Base-by-base conservation (phyloP, 2,329 filamentous ascomycete genomes). In the Monilinia laxa region DNA sequence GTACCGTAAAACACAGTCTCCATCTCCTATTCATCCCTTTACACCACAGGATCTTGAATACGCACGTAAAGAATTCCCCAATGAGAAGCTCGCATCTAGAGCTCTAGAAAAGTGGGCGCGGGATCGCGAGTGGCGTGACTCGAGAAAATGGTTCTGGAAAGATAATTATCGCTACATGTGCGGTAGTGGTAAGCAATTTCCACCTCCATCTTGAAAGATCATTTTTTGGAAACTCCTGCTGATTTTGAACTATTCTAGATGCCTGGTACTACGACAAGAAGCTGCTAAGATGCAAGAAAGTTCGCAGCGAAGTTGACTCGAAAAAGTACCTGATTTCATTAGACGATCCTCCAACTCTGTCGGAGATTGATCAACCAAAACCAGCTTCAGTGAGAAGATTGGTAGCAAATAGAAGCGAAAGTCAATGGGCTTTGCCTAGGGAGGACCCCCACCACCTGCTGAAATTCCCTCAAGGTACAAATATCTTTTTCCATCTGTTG, bases 291-390 rank as follows among this genome's bases (percentile, higher is more conserved):
- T 56, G 11, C 35, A 9, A 56, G n/a, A 12, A 56, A 9, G 5
- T 23, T 14, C 4, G 6, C 20, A 10, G 3, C 2, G 0, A 1
- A 2, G 0, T 9, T 2, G n/a, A 56, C 16, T 40, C 1, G 12
- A 23, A 51, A 4, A 23, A 12, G 20, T 42, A 57, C 23, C 4
- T 25, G 16, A 16, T 42, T 12, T 14, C 38, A 42, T 25, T n/a
- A 23, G 9, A 18, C n/a, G 7, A 11, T 1, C n/a, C 1, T n/a
- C 18, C 4, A 20, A 16, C 23, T 35, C 45, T 60, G 16, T 20
- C 42, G 10, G 42, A 59, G 3, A 25, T 59, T 4, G 57, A 59
- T 59, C 18, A 7, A 2, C 25, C 18, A 3, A 59, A 59, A 5
- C 2, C 40, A 31, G 18, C 18, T 10, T 35, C 18, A 2, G 0